Evolutionary conservation across 306 rosid species (phyloP), one percentile per base, ranked within the genome.

Genomic region (Prunus salicina): DNA sequence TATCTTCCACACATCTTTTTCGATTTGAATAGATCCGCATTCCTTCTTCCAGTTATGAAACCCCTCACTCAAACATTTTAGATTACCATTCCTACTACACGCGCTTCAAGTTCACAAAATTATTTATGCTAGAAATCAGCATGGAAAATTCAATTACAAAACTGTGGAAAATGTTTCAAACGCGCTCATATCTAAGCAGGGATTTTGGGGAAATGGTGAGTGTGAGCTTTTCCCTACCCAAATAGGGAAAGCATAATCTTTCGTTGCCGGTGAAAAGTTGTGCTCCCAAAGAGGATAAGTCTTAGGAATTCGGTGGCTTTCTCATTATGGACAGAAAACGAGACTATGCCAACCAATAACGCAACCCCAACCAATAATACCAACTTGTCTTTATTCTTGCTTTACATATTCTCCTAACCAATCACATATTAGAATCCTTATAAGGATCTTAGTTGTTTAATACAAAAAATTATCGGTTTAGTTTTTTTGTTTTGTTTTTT

Each of bases 251-350:
- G 82, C 55, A 67, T 12, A 67, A 67, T 22, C 78, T 53, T 66
- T 18, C 43, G 4, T 24, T 50, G 60, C 5, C 2, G 34, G 34
- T 34, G 9, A 73, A 67, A 73, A 24, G 64, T 8, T 51, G 64
- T 61, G 74, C 55, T 49, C 87, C 85, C 63, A 80, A 83, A 82
- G 20, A 27, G 82, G 88, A 60, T 51, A 86, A 80, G 76, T 80
- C 65, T 72, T 72, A 79, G 82, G 88, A 77, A 57, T 58, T 69
- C 22, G 25, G 22, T 60, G 50, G 73, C 70, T 51, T 51, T 12
- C 69, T 65, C 3, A 5, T 49, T 32, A 11, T n/a, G 43, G 43
- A 38, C 9, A 38, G 43, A 38, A 38, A 38, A 7, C 9, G 43
- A 38, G 43, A 7, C 43, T 38, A 7, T 6, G 43, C 43, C 9